Conservation (phyloP, 1,139 yeast genomes). For the Debaryomyces nepalensis region DNA sequence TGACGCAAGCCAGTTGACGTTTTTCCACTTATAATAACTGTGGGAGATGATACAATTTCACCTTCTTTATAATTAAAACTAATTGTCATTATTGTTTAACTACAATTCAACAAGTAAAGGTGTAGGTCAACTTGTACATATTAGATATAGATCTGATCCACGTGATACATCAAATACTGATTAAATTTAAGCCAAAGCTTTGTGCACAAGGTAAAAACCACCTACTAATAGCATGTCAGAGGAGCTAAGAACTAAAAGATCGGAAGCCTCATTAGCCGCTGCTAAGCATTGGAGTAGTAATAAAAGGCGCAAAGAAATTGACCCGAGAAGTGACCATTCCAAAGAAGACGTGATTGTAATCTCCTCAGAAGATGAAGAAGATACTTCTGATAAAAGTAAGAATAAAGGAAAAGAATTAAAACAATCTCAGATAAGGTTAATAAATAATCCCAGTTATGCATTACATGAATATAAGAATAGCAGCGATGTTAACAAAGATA, state of each 20-base stretch:
- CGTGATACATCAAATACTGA: not conserved
- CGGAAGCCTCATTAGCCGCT: constrained; percentile 33
- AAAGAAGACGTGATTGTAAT: not conserved
- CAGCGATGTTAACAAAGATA: constrained; percentile 27
- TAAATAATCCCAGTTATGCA: constrained; percentile 32
- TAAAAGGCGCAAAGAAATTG: constrained; percentile 13
- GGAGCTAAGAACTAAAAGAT: constrained; percentile 20
- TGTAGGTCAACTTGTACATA: not conserved
- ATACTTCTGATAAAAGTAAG: not conserved
- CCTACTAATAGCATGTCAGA: not conserved
- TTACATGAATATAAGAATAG: constrained; percentile 14
- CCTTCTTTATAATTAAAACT: constrained; percentile 39
- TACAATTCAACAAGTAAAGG: not conserved
- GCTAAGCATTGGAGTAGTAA: constrained; percentile 30
- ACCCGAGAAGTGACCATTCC: not conserved
- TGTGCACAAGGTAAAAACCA: not conserved
- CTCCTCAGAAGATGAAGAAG: constrained; percentile 4
- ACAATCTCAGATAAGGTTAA: constrained; percentile 29
- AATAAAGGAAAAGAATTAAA: not conserved
- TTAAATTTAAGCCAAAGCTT: not conserved
- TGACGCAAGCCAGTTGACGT: constrained; percentile 22
- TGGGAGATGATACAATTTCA: constrained; percentile 49
- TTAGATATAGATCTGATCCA: not conserved
- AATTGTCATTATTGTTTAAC: constrained; percentile 29
- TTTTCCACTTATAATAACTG: constrained; percentile 43